phyloP scores from a whole-genome alignment of 805 yeast species.

The Candida schatavii region DNA sequence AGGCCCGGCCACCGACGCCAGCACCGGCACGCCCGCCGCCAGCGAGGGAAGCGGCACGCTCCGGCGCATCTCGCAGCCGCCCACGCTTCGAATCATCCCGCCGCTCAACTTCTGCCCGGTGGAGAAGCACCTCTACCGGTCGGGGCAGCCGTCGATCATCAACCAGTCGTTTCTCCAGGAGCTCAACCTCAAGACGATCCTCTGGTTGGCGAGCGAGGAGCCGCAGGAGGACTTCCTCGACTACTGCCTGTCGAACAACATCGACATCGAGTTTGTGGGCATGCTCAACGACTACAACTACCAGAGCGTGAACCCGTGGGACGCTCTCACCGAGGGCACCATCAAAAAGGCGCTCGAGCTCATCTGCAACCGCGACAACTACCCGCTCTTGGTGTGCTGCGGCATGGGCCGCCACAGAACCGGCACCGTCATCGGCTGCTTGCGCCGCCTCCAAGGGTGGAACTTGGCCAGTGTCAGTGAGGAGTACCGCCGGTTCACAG shows the following conservation, averaged over 20 bases:
- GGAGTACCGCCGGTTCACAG: conserved; percentile 92
- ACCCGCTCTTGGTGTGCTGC: conserved; percentile 89
- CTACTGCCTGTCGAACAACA: conserved; percentile 70
- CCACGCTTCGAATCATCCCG: conserved; percentile 73
- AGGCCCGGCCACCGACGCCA: conserved; percentile 14
- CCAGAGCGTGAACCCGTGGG: conserved; percentile 81
- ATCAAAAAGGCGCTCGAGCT: conserved; percentile 76
- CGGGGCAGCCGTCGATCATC: conserved; percentile 94
- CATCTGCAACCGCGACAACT: conserved; percentile 67
- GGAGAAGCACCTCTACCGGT: conserved; percentile 78
- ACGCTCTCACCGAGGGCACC: conserved; percentile 80
- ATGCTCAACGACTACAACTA: conserved; percentile 60
- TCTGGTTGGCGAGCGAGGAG: conserved; percentile 95
- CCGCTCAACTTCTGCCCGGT: conserved; percentile 96
- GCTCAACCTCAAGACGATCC: conserved; percentile 70
- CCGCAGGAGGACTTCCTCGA: conserved; percentile 86
- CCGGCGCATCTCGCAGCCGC: conserved; percentile 43
- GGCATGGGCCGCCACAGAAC: conserved; percentile 99
- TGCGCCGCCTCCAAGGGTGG: conserved; percentile 95
- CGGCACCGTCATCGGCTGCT: conserved; percentile 94
- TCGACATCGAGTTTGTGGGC: conserved; percentile 79
- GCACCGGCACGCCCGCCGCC: conserved; percentile 17
- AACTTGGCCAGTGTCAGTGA: conserved; percentile 87
- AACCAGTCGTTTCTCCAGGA: conserved; percentile 83
- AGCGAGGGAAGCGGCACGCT: conserved; percentile 7